Conservation (phyloP, 805 yeast species). For the Suhomyces sp. region DNA sequence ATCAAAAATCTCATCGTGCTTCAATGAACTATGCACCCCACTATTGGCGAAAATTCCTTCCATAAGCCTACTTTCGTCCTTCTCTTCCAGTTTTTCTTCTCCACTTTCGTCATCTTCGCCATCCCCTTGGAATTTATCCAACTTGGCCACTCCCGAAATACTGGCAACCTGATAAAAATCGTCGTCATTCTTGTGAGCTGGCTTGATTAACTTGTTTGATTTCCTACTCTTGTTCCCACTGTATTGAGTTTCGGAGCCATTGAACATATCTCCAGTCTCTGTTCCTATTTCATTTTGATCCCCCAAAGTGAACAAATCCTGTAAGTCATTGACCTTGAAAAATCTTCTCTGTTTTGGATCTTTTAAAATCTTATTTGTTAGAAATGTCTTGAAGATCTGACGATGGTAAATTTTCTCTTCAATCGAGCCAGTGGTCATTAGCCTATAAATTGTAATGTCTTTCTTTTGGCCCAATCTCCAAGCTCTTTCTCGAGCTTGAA, state of each 20-base stretch:
- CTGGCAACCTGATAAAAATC: slow-evolving; percentile 61
- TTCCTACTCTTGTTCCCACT: slow-evolving; percentile 34
- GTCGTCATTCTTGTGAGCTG: slow-evolving; percentile 49
- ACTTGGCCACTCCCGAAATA: slow-evolving; percentile 69
- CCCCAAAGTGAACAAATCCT: slow-evolving; percentile 84
- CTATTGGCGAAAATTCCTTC: slow-evolving; percentile 70
- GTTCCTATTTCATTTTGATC: slow-evolving; percentile 67
- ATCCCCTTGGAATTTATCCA: slow-evolving; percentile 62
- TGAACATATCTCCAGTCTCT: slow-evolving; percentile 65
- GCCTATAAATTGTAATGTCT: slow-evolving; percentile 85
- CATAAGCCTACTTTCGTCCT: slow-evolving; percentile 62
- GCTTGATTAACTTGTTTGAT: slow-evolving; percentile 25
- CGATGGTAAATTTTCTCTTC: slow-evolving; percentile 97
- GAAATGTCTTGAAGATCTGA: slow-evolving; percentile 91
- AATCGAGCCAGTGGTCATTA: slow-evolving; percentile 92
- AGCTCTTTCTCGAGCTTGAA: slow-evolving; percentile 95
- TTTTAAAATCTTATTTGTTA: slow-evolving; percentile 88
- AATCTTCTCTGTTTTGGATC: slow-evolving; percentile 94
- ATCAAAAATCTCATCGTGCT: slow-evolving; percentile 76
- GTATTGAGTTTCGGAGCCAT: slow-evolving; percentile 43
- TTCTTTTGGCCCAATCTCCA: slow-evolving; percentile 96
- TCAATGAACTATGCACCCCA: slow-evolving; percentile 70
- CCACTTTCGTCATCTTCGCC: slow-evolving; percentile 34
- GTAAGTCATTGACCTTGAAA: slow-evolving; percentile 88
- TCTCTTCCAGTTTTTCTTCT: slow-evolving; percentile 12